Evolutionary conservation across 306 rosid species (phyloP).

Genomic region (Cucurbita pepo): DNA sequence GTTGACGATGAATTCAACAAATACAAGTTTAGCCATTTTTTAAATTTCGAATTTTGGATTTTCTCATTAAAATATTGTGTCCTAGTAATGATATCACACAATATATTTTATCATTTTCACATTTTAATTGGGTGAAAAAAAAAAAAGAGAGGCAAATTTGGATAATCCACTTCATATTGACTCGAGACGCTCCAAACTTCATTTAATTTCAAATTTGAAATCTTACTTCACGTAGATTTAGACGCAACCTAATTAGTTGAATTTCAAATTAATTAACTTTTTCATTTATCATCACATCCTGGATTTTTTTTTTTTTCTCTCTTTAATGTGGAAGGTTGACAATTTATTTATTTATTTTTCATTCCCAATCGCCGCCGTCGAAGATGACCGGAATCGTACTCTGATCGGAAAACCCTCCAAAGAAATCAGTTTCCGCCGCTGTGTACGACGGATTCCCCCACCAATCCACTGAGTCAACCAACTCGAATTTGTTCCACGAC

Average conservation of each 20-base stretch:
- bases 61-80: too few relatives aligned
- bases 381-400: not conserved
- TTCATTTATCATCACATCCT: not conserved
- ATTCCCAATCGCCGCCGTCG: not conserved
- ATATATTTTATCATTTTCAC: too few relatives aligned
- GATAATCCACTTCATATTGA: not conserved
- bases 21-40: too few relatives aligned
- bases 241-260: not conserved
- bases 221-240: not conserved
- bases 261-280: not conserved
- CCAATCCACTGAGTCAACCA: constrained; percentile 35
- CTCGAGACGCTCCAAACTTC: not conserved
- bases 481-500: constrained; percentile 27
- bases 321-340: not conserved
- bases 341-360: not conserved
- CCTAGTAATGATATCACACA: too few relatives aligned
- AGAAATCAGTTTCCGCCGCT: constrained; percentile 1
- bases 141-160: not conserved
- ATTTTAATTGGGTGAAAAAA: not conserved
- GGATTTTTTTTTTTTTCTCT: not conserved
- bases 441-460: constrained; percentile 31
- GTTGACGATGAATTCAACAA: too few relatives aligned
- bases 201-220: not conserved
- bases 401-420: not conserved
- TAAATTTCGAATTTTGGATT: too few relatives aligned